Conservation (phyloP, 2,329 filamentous ascomycete species). For the Claviceps sp. region DNA sequence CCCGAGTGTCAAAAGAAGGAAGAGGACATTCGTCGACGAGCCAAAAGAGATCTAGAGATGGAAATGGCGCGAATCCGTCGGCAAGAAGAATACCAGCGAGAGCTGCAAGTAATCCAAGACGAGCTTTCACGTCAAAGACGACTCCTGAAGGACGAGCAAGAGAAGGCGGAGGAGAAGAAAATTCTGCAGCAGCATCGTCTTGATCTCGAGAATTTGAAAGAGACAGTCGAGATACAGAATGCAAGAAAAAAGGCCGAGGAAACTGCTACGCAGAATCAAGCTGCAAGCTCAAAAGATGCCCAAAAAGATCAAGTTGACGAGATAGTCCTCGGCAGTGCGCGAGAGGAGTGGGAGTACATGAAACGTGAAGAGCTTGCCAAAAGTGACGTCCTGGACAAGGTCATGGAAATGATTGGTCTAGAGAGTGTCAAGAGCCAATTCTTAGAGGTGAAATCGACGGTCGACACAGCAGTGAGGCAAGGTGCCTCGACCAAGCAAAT, state of each 20-base stretch:
- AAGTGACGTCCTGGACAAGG: constrained; percentile 42
- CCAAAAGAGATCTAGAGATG: constrained; percentile 33
- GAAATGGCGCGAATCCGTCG: constrained; percentile 32
- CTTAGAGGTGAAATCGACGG: constrained; percentile 45
- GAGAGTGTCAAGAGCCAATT: constrained; percentile 55
- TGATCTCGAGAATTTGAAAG: constrained; percentile 30
- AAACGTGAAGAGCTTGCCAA: constrained; percentile 36
- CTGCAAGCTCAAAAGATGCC: neutral
- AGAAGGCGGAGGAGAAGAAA: neutral
- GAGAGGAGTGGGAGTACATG: constrained; percentile 46
- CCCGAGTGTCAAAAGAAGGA: constrained; percentile 37
- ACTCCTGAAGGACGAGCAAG: neutral
- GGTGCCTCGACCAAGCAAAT: constrained; percentile 39
- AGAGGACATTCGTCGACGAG: constrained; percentile 27
- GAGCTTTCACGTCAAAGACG: constrained; percentile 34
- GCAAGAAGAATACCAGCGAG: constrained; percentile 28
- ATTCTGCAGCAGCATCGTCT: constrained; percentile 24
- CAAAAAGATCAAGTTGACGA: neutral
- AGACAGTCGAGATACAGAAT: constrained; percentile 12
- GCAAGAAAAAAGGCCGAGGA: neutral
- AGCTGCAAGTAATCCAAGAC: constrained; percentile 38
- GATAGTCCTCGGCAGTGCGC: constrained; percentile 15
- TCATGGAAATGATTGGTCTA: constrained; percentile 61
- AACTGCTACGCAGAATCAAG: neutral
- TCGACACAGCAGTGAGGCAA: constrained; percentile 49